A percentile compares a stretch with the other conserved stretches of the same genome.
Conservation (phyloP, 306 rosid species). For the Cucumis hystrix region DNA sequence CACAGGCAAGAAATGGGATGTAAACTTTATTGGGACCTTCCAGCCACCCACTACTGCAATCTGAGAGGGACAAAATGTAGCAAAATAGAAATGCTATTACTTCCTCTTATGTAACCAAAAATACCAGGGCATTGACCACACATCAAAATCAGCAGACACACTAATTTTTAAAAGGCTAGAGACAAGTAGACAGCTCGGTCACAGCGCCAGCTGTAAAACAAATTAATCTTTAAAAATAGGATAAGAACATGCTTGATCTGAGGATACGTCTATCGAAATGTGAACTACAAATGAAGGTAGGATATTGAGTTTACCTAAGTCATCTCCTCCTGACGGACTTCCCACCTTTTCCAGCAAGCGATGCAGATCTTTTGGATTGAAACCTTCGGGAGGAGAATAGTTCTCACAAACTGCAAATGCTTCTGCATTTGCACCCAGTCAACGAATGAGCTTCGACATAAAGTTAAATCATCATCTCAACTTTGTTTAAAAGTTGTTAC, state of each 20-base stretch:
- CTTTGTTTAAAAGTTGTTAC: not conserved
- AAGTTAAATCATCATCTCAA: not conserved
- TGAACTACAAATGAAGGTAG: not conserved
- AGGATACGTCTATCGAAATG: not conserved
- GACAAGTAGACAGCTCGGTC: slow-evolving; percentile 3
- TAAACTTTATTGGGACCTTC: slow-evolving; percentile 95
- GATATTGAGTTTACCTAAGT: slow-evolving; percentile 46
- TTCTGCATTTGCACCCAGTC: slow-evolving; percentile 36
- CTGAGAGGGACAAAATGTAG: slow-evolving; percentile 21
- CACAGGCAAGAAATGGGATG: slow-evolving; percentile 88
- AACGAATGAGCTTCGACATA: slow-evolving; percentile 3
- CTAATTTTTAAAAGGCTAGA: not conserved
- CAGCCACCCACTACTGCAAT: slow-evolving; percentile 94
- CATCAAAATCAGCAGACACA: not conserved
- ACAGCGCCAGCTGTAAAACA: not conserved
- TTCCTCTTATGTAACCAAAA: slow-evolving; percentile 1
- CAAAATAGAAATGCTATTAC: slow-evolving; percentile 6
- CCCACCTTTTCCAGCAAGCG: slow-evolving; percentile 88
- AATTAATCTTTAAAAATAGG: not conserved
- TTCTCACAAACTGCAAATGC: slow-evolving; percentile 97
- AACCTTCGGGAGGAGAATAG: slow-evolving; percentile 89
- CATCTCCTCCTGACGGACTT: slow-evolving; percentile 84
- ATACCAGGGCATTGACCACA: slow-evolving; percentile 13
- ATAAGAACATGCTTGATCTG: slow-evolving; percentile 1
- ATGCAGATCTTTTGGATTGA: slow-evolving; percentile 73